Evolutionary conservation across 441 rosid genomes (phyloP), one percentile per base, ranked within the genome.

Genomic region (Populus tomentosa): DNA sequence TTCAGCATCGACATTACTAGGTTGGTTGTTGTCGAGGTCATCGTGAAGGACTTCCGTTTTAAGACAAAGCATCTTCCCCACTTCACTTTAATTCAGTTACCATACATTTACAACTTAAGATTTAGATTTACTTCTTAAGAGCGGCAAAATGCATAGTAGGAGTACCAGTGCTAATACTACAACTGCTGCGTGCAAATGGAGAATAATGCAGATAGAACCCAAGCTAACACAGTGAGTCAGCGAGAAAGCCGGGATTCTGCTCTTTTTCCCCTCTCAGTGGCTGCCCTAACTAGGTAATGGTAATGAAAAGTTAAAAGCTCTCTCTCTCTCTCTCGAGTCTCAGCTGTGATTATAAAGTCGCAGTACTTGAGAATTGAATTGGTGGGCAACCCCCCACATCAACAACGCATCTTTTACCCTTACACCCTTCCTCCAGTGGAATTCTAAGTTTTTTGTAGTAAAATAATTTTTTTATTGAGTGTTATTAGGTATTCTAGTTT

Each of bases 1-100:
- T 67, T 36, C 10, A 18, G 50, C 16, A 73, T 8, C 6, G 35
- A 30, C 82, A 69, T 63, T 80, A 6, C 10, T 70, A 53, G 59
- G 81, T 33, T 82, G 82, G 10, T 64, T 50, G 72, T 23, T 53
- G 71, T 72, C 76, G 53, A 61, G 80, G 76, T 89, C 98, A 59
- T 85, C 94, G 33, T 46, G 56, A 14, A 88, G 85, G 78, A 89
- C 89, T 89, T 85, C 92, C 7, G 95, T 80, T 86, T 88, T 90
- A 70, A 90, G 84, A 86, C 98, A 92, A 82, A 90, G 90, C 98
- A 93, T 93, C 75, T 74, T 69, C 68, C n/a, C 68, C 32, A 6
- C 64, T 13, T n/a, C 67, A 56, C n/a, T 26, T n/a, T 13, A 28
- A 40, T 6, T n/a, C 67, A 56, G 23, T 50, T n/a, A 16, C 61